phyloP scores from a whole-genome alignment of 192 early-diverging fungal genomes.

The Linderina pennispora region DNA sequence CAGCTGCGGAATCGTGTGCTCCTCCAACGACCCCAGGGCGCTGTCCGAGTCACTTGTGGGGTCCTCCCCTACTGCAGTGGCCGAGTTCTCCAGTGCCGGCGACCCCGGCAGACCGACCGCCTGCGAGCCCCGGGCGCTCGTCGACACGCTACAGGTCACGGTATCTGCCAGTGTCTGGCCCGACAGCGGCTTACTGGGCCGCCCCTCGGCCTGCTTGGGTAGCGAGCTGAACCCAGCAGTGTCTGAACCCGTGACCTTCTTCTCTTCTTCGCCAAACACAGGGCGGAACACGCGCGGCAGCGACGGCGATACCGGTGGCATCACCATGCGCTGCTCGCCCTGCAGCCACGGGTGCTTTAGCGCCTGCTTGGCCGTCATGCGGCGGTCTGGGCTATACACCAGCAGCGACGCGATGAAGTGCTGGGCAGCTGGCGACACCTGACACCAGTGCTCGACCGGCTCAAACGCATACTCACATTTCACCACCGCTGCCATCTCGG shows the following conservation, averaged over 20 bases:
- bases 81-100: not conserved
- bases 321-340: not conserved
- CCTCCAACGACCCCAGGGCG: not conserved
- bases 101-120: not conserved
- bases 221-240: not conserved
- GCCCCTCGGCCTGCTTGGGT: not conserved
- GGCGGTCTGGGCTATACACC: slow-evolving; percentile 55
- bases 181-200: not conserved
- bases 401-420: slow-evolving; percentile 68
- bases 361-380: slow-evolving; percentile 71
- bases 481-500: slow-evolving; percentile 57
- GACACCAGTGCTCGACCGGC: slow-evolving; percentile 56
- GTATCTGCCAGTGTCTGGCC: too few species aligned
- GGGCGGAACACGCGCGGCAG: slow-evolving; percentile 3
- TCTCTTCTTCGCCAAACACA: not conserved
- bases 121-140: not conserved
- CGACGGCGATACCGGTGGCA: slow-evolving; percentile 4
- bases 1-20: not conserved
- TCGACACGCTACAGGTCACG: not conserved
- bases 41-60: too few species aligned
- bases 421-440: slow-evolving; percentile 54
- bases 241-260: not conserved
- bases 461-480: slow-evolving; percentile 58
- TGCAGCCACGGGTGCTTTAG: slow-evolving; percentile 73
- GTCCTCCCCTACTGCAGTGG: too few species aligned